Evolutionary conservation across 768 basidiomycete species (phyloP).

Genomic region (Hydnomerulius pinastri): DNA sequence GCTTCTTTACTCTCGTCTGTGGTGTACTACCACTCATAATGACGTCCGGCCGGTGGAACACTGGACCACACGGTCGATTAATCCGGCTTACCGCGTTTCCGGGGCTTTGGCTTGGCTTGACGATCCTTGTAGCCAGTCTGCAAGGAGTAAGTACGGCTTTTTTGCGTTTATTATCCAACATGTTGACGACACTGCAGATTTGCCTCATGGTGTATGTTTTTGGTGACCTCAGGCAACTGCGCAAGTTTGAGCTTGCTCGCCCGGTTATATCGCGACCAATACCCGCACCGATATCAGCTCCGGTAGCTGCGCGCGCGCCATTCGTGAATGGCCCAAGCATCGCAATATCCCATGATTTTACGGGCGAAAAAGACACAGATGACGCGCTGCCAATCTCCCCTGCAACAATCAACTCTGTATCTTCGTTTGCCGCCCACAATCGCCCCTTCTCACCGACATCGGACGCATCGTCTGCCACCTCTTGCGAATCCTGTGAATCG

Average conservation of each 20-base stretch:
- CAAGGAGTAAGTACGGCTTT: constrained; percentile 52
- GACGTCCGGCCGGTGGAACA: constrained; percentile 37
- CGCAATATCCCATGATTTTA: neutral
- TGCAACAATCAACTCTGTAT: constrained; percentile 14
- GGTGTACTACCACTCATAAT: constrained; percentile 57
- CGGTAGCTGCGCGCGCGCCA: constrained; percentile 4
- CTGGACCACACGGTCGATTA: constrained; percentile 45
- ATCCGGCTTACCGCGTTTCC: constrained; percentile 61
- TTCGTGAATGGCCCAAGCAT: constrained; percentile 2
- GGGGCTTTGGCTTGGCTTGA: constrained; percentile 70
- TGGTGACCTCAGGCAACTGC: constrained; percentile 76
- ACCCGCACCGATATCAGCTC: constrained; percentile 15
- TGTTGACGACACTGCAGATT: constrained; percentile 29
- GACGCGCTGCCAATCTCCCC: constrained; percentile 8
- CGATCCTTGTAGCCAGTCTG: constrained; percentile 59
- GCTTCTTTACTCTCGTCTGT: constrained; percentile 47
- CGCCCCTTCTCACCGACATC: constrained; percentile 12
- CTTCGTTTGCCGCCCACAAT: neutral
- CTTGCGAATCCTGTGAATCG: constrained; percentile 22
- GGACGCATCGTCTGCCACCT: constrained; percentile 1
- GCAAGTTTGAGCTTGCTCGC: constrained; percentile 74
- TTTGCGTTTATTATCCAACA: neutral
- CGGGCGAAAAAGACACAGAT: constrained; percentile 5
- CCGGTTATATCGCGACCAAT: constrained; percentile 59
- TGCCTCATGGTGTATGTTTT: constrained; percentile 80